Evolutionary conservation across 352 stramenopile species (phyloP), one percentile per base, ranked within the genome.

Genomic region (Pythium biforme): DNA sequence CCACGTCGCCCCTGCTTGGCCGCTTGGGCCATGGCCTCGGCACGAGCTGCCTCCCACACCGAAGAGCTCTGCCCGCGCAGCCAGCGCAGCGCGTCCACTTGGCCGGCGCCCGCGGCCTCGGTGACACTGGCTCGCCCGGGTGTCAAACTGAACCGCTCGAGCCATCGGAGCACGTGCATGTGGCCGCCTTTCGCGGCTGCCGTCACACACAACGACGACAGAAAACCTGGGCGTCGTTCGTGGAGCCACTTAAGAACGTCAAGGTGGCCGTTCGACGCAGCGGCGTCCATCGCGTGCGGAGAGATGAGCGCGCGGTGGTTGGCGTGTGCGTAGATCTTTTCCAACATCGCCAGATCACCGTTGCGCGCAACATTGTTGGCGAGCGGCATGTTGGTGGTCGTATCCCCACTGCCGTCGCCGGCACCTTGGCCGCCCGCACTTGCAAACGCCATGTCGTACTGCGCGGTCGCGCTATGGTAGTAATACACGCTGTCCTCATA

Each of bases 251-350:
- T 7, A 3, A 50, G 14, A 11, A 50, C 45, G 22, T 50, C 20
- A 2, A 50, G 20, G 9, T 31, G 45, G 10, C 45, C 45, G 15
- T 15, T 15, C 10, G 22, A 7, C 20, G 45, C 45, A 22, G 45
- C 45, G 45, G 9, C 15, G 5, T 50, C 45, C 45, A 50, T 50
- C 8, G 45, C 22, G 22, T 50, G 8, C 3, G 41, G n/a, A 27
- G 45, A 14, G 45, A 50, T 50, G 10, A 50, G 45, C 45, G 45
- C 45, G 22, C 10, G 45, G 22, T 50, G 45, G 45, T 50, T 50
- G 5, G 45, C 20, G 6, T 22, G 45, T 22, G 45, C 20, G 22
- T 50, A 33, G 22, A 50, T 50, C 45, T 50, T 29, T 7, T 1
- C 20, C 8, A 50, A 22, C 20, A 14, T 31, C 12, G 5, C 43